These are phyloP conservation scores for Puccinellia tenuiflora DNA, from an alignment of 176 grass and related monocot genomes.

Conservation along the genomic window DNA sequence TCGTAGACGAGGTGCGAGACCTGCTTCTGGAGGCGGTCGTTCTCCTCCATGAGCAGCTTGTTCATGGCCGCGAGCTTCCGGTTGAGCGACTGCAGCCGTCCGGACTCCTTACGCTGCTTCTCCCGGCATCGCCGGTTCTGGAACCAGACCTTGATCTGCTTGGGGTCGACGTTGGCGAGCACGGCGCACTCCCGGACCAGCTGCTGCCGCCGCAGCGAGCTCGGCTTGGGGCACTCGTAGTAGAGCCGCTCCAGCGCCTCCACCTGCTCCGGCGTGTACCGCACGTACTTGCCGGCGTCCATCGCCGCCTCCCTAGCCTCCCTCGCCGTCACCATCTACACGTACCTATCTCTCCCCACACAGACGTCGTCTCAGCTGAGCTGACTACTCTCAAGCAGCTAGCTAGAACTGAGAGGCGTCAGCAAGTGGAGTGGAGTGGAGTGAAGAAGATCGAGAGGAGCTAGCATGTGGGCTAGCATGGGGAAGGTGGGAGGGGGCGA, in stretches of 20 bases:
- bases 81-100: constrained; percentile 58
- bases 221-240: constrained; percentile 77
- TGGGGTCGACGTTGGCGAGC: constrained; percentile 65
- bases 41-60: constrained; percentile 93
- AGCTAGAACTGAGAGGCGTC: neutral
- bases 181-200: constrained; percentile 66
- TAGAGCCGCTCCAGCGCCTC: constrained; percentile 75
- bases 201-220: constrained; percentile 72
- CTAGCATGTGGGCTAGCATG: constrained; percentile 1
- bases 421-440: neutral
- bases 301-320: constrained; percentile 28
- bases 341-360: too few relatives aligned
- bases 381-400: neutral
- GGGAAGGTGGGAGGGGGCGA: constrained; percentile 30
- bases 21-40: constrained; percentile 87
- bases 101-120: constrained; percentile 82
- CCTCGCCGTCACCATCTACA: constrained; percentile 45
- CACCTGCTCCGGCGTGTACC: constrained; percentile 86
- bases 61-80: constrained; percentile 82
- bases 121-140: constrained; percentile 80
- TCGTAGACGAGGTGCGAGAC: constrained; percentile 67
- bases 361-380: too few relatives aligned
- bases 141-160: constrained; percentile 94
- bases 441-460: neutral
- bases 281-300: constrained; percentile 74